phyloP scores from a whole-genome alignment of 2,329 filamentous ascomycete species.

The Aspergillus carbonarius region DNA sequence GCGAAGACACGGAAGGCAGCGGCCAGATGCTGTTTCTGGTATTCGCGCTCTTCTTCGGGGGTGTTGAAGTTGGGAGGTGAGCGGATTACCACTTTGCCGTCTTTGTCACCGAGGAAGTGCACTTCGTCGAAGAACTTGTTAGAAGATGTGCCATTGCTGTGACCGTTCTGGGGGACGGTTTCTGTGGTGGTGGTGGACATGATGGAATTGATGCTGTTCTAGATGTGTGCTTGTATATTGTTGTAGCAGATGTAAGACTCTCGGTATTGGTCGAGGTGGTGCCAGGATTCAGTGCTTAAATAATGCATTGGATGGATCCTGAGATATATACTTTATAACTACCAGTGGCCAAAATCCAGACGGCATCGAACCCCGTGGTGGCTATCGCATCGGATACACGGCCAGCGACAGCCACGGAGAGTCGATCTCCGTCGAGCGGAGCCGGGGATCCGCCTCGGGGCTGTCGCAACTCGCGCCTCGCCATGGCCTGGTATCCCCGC shows the following conservation, averaged over 20 bases:
- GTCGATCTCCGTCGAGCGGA: neutral
- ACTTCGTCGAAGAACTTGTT: neutral
- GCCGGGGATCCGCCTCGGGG: neutral
- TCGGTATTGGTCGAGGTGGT: neutral
- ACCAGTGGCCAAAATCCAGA: neutral
- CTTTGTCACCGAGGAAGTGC: slow-evolving; percentile 13
- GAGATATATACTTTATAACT: neutral
- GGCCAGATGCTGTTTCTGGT: slow-evolving; percentile 47
- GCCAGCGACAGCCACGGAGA: neutral
- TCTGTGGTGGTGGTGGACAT: neutral
- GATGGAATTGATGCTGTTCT: neutral
- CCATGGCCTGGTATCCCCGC: neutral
- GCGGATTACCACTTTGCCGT: slow-evolving; percentile 11
- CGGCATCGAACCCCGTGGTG: neutral
- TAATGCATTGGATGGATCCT: neutral
- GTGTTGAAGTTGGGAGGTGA: slow-evolving; percentile 9
- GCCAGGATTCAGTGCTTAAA: neutral
- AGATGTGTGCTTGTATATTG: neutral
- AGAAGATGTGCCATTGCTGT: neutral
- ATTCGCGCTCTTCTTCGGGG: slow-evolving; percentile 43
- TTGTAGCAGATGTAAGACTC: neutral
- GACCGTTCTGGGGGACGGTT: neutral
- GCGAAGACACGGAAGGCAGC: slow-evolving; percentile 38
- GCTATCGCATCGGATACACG: neutral
- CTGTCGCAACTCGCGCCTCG: neutral